Conservation (phyloP, 768 basidiomycete genomes). For the Suillus hirtellus region DNA sequence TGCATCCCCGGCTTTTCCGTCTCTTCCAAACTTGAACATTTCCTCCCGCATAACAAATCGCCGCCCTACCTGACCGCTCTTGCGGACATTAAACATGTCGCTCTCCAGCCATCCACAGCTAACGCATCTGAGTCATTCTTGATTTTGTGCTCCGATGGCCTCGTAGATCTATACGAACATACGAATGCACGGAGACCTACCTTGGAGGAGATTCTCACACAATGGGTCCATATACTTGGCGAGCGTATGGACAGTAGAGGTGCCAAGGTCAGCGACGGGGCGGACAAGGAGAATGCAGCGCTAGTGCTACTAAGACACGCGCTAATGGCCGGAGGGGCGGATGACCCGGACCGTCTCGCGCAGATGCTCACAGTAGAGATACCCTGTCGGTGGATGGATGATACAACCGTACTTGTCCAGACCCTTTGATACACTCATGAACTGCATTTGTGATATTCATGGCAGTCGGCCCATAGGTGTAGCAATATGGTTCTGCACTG, state of each 20-base stretch:
- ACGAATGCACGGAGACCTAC: conserved; percentile 24
- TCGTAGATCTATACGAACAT: conserved; percentile 36
- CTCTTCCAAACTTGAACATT: conserved; percentile 39
- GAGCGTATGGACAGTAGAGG: not conserved
- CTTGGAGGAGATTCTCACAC: conserved; percentile 25
- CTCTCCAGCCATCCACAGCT: conserved; percentile 26
- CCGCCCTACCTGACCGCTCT: conserved; percentile 54
- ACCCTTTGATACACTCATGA: conserved; percentile 8
- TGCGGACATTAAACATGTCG: conserved; percentile 44
- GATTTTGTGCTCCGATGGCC: conserved; percentile 54
- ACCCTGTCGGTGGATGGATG: conserved; percentile 54
- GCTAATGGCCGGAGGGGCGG: conserved; percentile 37
- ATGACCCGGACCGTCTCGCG: conserved; percentile 42
- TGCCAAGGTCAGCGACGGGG: conserved; percentile 13
- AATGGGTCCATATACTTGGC: conserved; percentile 40
- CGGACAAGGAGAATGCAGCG: conserved; percentile 29
- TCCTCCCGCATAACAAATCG: conserved; percentile 46
- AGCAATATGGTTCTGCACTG: not conserved
- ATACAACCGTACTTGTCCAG: conserved; percentile 50
- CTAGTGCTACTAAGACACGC: conserved; percentile 45
- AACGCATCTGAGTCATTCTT: conserved; percentile 32
- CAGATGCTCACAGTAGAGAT: conserved; percentile 51
- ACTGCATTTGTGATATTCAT: not conserved
- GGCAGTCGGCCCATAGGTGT: not conserved
- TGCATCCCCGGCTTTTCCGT: conserved; percentile 39